Percentiles rank a stretch among this genome's conserved stretches.
phyloP scores from a whole-genome alignment of 257 asterid species.

The Petrea volubilis region DNA sequence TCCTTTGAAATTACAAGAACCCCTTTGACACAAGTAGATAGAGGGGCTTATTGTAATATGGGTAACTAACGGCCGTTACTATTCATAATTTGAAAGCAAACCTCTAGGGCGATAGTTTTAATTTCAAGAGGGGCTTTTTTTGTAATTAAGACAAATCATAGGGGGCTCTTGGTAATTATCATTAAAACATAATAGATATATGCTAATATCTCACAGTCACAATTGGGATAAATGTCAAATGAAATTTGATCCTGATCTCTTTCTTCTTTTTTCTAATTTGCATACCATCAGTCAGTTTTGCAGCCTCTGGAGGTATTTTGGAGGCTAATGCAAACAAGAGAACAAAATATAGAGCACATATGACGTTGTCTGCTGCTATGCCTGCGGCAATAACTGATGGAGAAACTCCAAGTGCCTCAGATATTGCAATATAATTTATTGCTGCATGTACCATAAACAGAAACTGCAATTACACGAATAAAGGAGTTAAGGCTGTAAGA shows the following conservation, averaged over 20 bases:
- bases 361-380: slow-evolving; percentile 89
- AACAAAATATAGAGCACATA: slow-evolving; percentile 70
- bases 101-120: too few species aligned
- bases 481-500: slow-evolving; percentile 10
- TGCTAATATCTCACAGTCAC: neutral
- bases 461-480: slow-evolving; percentile 12
- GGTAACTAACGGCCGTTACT: too few species aligned
- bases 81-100: too few species aligned
- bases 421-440: slow-evolving; percentile 80
- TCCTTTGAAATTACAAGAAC: too few species aligned
- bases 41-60: too few species aligned
- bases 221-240: neutral
- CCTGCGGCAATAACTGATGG: slow-evolving; percentile 86
- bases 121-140: too few species aligned
- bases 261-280: neutral
- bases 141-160: too few species aligned
- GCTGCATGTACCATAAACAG: slow-evolving; percentile 50
- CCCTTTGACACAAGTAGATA: too few species aligned
- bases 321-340: slow-evolving; percentile 70
- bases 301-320: slow-evolving; percentile 69
- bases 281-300: slow-evolving; percentile 44
- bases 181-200: neutral
- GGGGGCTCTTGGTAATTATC: too few species aligned
- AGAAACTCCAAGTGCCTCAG: slow-evolving; percentile 71
- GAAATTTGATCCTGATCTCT: neutral